These are phyloP conservation scores for Psilocybe cubensis DNA, from an alignment of 768 basidiomycete genomes.

Conservation along the genomic window DNA sequence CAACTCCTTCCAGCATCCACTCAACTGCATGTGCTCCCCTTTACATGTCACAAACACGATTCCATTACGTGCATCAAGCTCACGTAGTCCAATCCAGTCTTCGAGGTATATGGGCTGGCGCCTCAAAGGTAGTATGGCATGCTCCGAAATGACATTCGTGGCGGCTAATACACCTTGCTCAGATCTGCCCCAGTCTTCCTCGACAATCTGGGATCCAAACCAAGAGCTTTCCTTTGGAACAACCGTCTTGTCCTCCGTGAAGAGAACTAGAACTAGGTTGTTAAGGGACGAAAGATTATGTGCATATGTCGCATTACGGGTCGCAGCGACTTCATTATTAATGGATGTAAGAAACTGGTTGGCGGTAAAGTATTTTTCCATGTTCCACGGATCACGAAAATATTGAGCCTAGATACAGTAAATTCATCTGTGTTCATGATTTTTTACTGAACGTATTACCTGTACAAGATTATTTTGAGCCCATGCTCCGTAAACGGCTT, in stretches of 20 bases:
- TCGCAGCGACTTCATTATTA: conserved; percentile 72
- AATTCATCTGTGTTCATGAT: background rate
- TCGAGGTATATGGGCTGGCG: conserved; percentile 72
- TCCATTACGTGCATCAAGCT: conserved; percentile 67
- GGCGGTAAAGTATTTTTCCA: conserved; percentile 57
- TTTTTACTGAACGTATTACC: conserved; percentile 39
- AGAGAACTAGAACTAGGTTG: conserved; percentile 74
- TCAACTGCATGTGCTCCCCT: conserved; percentile 78
- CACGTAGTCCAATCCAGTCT: conserved; percentile 81
- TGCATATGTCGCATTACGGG: conserved; percentile 63
- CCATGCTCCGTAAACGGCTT: conserved; percentile 75
- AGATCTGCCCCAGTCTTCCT: conserved; percentile 29
- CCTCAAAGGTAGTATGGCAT: conserved; percentile 68
- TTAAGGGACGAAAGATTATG: conserved; percentile 62
- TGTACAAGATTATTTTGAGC: conserved; percentile 78
- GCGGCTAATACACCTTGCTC: background rate
- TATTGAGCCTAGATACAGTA: conserved; percentile 71
- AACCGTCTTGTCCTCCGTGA: conserved; percentile 74
- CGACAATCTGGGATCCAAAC: conserved; percentile 75
- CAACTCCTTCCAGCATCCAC: conserved; percentile 64
- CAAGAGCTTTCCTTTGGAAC: conserved; percentile 85
- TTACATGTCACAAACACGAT: conserved; percentile 66
- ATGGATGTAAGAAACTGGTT: conserved; percentile 74
- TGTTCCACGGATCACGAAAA: conserved; percentile 71
- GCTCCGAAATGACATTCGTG: conserved; percentile 1